Base-by-base conservation (phyloP, 345 rosid genomes). In the Bretschneidera sinensis region DNA sequence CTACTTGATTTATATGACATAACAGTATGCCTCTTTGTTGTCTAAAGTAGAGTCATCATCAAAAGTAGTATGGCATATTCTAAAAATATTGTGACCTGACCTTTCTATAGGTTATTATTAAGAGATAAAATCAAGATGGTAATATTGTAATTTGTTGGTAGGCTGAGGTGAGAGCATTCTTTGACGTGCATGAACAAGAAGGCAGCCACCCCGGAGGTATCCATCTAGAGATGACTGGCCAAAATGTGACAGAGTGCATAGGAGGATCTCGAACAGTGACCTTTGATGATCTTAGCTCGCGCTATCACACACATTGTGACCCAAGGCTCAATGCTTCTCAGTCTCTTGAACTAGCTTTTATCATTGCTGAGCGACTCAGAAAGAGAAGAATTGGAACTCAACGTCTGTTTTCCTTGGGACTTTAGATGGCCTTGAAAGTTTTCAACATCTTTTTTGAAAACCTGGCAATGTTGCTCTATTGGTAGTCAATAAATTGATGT, bases 201-300 rank as follows among this genome's bases (percentile, higher is more conserved):
- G 85, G 88, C 25, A 83, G 88, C 73, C 75, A 78, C 35, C 81
- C 88, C 0, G 88, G 88, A 4, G 88, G 85, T 24, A 55, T 83
- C 59, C 88, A 83, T 74, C 77, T 83, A 21, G 88, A 83, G 69
- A 83, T 80, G 88, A 80, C 88, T 2, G 87, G 87, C 0, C 85
- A 83, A 73, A 80, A 83, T 34, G 87, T 83, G 64, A 80, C 85
- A 23, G 85, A 83, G 60, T 83, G 88, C 75, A 71, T 83, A 25
- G 88, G 88, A 68, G 88, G 88, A 21, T 83, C 85, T 13, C 77
- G 79, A 14, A 76, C 81, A 11, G 88, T 83, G 51, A 83, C 85
- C 22, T 83, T 55, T 5, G 83, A 83, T 33, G 83, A 80, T 69
- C 66, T 83, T 2, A 63, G 79, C 68, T 83, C 88, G 24, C 83